These are phyloP conservation scores for Lasiosphaeria miniovina DNA, from an alignment of 495 filamentous ascomycete species.

Conservation along the genomic window DNA sequence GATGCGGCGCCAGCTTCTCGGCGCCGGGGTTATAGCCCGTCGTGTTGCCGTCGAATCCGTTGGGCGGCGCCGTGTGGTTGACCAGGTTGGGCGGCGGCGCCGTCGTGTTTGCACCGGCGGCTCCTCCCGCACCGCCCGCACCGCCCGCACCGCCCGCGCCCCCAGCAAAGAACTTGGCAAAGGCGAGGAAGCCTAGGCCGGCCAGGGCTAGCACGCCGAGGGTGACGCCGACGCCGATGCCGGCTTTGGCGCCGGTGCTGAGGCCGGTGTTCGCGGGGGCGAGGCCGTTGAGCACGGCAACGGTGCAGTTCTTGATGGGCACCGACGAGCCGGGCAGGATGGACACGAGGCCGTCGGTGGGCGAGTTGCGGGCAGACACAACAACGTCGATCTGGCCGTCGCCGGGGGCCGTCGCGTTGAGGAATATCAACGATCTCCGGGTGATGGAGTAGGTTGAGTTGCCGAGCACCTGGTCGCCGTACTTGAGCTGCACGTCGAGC, in stretches of 20 bases:
- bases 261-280: constrained; percentile 13
- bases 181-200: constrained; percentile 11
- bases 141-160: background rate
- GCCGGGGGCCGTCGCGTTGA: constrained; percentile 20
- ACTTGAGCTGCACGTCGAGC: constrained; percentile 13
- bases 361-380: constrained; percentile 22
- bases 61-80: no score
- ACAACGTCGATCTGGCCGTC: constrained; percentile 24
- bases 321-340: constrained; percentile 25
- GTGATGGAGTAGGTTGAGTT: background rate
- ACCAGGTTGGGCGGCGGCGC: background rate
- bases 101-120: constrained; percentile 7
- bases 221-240: constrained; percentile 20
- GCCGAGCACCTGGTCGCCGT: constrained; percentile 17
- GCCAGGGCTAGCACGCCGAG: constrained; percentile 12
- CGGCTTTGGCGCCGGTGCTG: constrained; percentile 28
- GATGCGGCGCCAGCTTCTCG: constrained; percentile 13
- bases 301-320: constrained; percentile 32
- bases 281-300: constrained; percentile 18
- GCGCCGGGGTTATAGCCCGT: constrained; percentile 11
- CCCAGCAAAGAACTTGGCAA: constrained; percentile 11
- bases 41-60: constrained; percentile 1
- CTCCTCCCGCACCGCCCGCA: background rate
- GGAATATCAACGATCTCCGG: background rate
- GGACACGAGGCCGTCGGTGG: constrained; percentile 23